Base-by-base conservation (phyloP, 768 basidiomycete species). In the Suillus subalutaceus region DNA sequence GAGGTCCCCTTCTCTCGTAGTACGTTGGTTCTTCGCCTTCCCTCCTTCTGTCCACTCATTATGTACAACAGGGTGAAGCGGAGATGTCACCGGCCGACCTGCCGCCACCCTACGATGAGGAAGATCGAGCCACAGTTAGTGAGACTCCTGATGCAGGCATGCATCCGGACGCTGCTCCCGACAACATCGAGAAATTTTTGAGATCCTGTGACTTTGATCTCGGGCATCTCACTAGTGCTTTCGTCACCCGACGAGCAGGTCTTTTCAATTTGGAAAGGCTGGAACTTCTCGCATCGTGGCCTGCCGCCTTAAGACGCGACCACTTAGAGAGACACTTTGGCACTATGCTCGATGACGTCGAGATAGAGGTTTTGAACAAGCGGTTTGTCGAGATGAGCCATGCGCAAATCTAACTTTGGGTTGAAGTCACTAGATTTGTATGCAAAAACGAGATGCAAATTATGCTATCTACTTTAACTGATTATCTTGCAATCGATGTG, bases 301-400 rank as follows among this genome's bases (percentile, higher is more conserved):
- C 59, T 43, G 40, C 59, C 18, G 59, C 59, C 10, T 26, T 43
- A 10, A 41, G 59, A 18, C 41, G 59, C 12, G 59, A 60, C 59
- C 59, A 60, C 12, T 20, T 60, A 3, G 59, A 60, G 12, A 60
- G 59, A 20, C 59, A 43, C 41, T 60, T 43, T 60, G 41, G 59
- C 5, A 30, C 40, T 30, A 41, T 60, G 18, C 59, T 43, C 2
- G 59, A 60, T 20, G 59, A 60, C 8, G 59, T 60, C 12, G 59
- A 60, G 41, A 60, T 60, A 30, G 59, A 60, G 18, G 41, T 43
- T 30, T 60, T 60, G 41, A 60, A 60, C 30, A 60, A 40, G 40
- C 59, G 40, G 6, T 41, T 60, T 30, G 40, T 41, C 18, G 41
- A 41, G 23, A 26, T 60, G 40, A 41, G 30, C 18, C 41, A 20